Evolutionary conservation across 2,329 filamentous ascomycete genomes (phyloP), one percentile per base, ranked within the genome.

Genomic region (Paecilomyces variotii): DNA sequence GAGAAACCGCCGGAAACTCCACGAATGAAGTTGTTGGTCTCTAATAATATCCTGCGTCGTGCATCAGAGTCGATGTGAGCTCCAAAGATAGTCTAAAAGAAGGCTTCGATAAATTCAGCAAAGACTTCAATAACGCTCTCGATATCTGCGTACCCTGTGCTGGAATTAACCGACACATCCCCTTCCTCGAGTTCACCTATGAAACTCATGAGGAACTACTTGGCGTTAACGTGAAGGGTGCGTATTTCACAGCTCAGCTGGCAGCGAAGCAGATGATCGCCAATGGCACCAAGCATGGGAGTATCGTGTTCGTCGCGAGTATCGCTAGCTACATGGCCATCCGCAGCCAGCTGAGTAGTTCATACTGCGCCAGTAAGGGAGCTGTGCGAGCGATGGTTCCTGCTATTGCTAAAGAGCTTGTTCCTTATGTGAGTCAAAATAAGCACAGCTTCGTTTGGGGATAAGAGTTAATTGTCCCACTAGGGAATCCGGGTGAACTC

Each of bases 291-390:
- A 76, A 75, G 57, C 74, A 75, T 56, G 80, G 81, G 0, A 81
- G 80, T 58, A 82, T 83, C 56, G 73, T 84, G 10, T 67, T 83
- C 2, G 78, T 83, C 0, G 80, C 80, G 0, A 81, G 79, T 56
- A 83, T 83, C 64, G 80, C 80, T 0, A 78, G 77, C 28, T 72
- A 80, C 57, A 79, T 82, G 62, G 80, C 80, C 0, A 77, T 82
- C 19, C 73, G 78, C 7, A 78, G 76, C 12, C 79, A 83, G 64
- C 67, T 74, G 34, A 79, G 75, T 53, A 78, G 75, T 49, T 77
- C 76, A 4, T 81, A 81, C 56, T 79, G 78, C 62, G 77, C 74
- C 2, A 77, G 74, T 0, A 81, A 80, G 63, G 78, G 78, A 0
- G 78, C 78, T 0, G 78, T 81, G 19, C 68, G 72, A 50, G 74